These are phyloP conservation scores for Magnolia kwangsiensis DNA, from an alignment of 164 flowering plant species.

Conservation along the genomic window DNA sequence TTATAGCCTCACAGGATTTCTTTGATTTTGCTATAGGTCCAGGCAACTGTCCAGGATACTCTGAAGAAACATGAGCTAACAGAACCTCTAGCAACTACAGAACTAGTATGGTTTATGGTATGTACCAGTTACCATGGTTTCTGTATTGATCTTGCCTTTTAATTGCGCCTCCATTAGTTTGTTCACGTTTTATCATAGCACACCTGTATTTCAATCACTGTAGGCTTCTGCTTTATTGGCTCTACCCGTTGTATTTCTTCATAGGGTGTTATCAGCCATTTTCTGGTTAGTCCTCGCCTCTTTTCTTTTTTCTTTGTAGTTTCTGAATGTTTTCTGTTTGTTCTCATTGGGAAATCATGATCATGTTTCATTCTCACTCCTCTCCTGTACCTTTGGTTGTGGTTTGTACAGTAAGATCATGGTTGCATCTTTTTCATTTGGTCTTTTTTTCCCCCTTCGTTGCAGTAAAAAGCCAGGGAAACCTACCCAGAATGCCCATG, in stretches of 20 bases:
- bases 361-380: neutral
- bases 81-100: conserved; percentile 65
- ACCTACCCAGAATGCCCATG: conserved; percentile 26
- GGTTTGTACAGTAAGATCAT: neutral
- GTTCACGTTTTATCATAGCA: neutral
- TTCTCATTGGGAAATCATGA: neutral
- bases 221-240: conserved; percentile 87
- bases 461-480: conserved; percentile 47
- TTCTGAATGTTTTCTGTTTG: neutral
- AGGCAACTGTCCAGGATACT: conserved; percentile 40
- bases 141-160: neutral
- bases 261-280: conserved; percentile 30
- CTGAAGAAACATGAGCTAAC: conserved; percentile 64
- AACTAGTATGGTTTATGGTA: conserved; percentile 81
- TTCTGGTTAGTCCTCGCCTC: conserved; percentile 44
- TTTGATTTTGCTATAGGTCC: conserved; percentile 39
- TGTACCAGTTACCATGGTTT: conserved; percentile 12
- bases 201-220: conserved; percentile 6
- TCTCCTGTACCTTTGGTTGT: neutral
- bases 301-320: neutral
- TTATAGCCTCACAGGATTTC: neutral
- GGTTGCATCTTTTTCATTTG: neutral
- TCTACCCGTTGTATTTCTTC: conserved; percentile 53
- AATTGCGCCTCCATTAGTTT: neutral
- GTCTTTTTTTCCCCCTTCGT: neutral